Evolutionary conservation across 176 grass and related monocot genomes (phyloP), one percentile per base, ranked within the genome.

Genomic region (Miscanthus lutarioriparius): DNA sequence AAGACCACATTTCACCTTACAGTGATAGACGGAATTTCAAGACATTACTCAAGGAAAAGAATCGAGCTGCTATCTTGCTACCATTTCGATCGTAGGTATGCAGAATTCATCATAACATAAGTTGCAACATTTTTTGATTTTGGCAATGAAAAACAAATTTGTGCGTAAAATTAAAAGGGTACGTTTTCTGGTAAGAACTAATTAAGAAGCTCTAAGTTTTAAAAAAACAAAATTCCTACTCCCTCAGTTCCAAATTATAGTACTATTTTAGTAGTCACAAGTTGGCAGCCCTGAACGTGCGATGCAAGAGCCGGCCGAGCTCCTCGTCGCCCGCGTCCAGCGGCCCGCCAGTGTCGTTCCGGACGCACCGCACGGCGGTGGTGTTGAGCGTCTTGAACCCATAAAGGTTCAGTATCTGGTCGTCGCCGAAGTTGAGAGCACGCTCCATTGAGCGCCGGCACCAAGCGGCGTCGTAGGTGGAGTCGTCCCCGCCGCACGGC

Each of bases 361-460:
- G 85, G 64, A 89, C 74, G 30, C 88, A 86, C 41, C 65, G 85
- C 40, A 97, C 86, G 44, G 70, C 88, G 72, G 82, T 91, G 74
- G 74, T 88, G 44, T 88, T 80, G 53, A 97, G 86, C 62, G 86
- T 81, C 83, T 86, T 38, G 61, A 97, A 97, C 13, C 95, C 95
- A 53, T 97, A 97, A 16, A 97, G 82, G 23, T 80, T 66, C 15
- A 97, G 78, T 70, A 97, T 84, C 80, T 97, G 95, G 88, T 94
- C 93, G 53, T 97, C 92, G 11, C 88, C 92, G 70, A 97, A 97
- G 88, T 91, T 97, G 81, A 92, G 79, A 19, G 92, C 92, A 11
- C 95, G 90, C 44, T 94, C 92, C 80, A 97, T 91, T 5, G 87
- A 87, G 17, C 5, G 70, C 0, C 88, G 86, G 86, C 92, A 97